phyloP scores from a whole-genome alignment of 2,329 filamentous ascomycete genomes.

The Epichloe bromicola region DNA sequence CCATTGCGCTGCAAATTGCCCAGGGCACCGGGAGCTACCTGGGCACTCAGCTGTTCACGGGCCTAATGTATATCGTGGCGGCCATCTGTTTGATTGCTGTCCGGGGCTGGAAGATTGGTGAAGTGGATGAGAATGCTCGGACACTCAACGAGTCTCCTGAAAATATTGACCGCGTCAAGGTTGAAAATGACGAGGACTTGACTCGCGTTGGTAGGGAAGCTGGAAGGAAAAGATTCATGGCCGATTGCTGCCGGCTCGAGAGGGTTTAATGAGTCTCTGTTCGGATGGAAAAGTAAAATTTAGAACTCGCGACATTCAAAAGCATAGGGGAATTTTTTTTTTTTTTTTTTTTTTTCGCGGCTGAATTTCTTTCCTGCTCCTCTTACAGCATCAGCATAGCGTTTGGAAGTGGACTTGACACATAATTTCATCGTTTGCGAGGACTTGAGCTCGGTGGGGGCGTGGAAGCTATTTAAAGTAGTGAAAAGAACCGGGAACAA shows the following conservation, averaged over 20 bases:
- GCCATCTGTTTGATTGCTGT: constrained; percentile 19
- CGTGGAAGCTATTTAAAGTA: no score
- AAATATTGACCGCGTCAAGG: constrained; percentile 18
- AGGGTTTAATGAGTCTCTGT: constrained; percentile 12
- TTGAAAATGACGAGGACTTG: constrained; percentile 18
- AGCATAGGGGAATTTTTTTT: rapidly evolving
- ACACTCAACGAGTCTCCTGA: constrained; percentile 17
- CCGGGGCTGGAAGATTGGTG: constrained; percentile 26
- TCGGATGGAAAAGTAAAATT: neutral
- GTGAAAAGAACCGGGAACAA: no score
- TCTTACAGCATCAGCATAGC: neutral
- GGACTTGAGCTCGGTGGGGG: no score
- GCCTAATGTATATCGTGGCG: constrained; percentile 45
- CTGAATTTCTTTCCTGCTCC: no score
- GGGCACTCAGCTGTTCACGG: constrained; percentile 44
- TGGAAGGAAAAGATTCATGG: constrained; percentile 20
- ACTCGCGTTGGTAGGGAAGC: constrained; percentile 15
- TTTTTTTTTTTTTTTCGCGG: no score
- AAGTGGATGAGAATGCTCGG: constrained; percentile 20
- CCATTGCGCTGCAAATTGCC: constrained; percentile 46
- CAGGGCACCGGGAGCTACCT: constrained; percentile 33
- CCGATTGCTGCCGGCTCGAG: constrained; percentile 17
- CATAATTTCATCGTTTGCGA: neutral
- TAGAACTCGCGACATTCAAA: no score
- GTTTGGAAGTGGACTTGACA: neutral